Base-by-base conservation (phyloP, 768 basidiomycete species). In the Suillus subaureus region DNA sequence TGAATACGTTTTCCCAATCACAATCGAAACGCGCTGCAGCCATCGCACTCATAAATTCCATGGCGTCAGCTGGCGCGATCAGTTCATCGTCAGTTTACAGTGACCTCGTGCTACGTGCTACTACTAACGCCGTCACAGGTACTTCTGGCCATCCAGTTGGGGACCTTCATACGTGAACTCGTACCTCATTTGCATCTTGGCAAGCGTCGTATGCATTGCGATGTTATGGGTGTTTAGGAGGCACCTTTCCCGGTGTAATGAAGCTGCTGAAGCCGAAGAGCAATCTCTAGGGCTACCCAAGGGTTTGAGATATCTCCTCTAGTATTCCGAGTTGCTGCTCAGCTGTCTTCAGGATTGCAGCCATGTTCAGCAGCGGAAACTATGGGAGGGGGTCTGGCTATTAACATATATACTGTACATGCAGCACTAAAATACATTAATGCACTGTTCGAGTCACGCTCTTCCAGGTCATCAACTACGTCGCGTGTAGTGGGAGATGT, bases 21-120 rank as follows among this genome's bases (percentile, higher is more conserved):
- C 87, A 92, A 2, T 85, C 89, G 26, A 95, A 95, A 76, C 88
- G 94, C 6, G 91, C 93, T 11, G 89, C 94, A 21, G 89, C 89
- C 16, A 80, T 96, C 47, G 94, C 93, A 1, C 76, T 91, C 62
- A 85, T 94, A 71, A 94, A 93, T 74, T 85, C 89, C 39, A 85
- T 92, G 71, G 89, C 88, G 13, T 88, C 92, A 70, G 80, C 92
- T 9, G 94, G 94, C 0, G 94, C 94, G 77, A 82, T 96, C 37
- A 79, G 87, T 51, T 92, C 93, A 67, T 89, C 92, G 81, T 94
- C 79, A 79, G 87, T 86, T 31, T 70, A 63, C 28, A 18, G 7
- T 63, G 16, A 23, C 35, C 61, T 68, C 60, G 42, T 33, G 31
- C 55, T 33, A n/a, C 31, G 43, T 18, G n/a, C 6, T 35, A 5